phyloP scores from a whole-genome alignment of 495 filamentous ascomycete genomes.

The Jackrogersella minutella region DNA sequence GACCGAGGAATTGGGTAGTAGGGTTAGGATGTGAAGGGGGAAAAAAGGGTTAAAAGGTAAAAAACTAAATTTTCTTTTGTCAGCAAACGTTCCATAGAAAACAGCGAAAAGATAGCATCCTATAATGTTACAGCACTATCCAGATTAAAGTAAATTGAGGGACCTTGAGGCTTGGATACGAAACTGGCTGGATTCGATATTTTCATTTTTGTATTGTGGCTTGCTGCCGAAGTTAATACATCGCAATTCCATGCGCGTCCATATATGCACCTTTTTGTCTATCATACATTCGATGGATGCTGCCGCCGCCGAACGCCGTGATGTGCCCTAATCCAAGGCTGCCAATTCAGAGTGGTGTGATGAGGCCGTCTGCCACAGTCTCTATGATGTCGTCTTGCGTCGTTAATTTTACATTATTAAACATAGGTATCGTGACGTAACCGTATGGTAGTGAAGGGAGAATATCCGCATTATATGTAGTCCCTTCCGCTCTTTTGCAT shows the following conservation, averaged over 20 bases:
- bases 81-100: too few species aligned
- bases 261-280: slow-evolving; percentile 42
- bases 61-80: too few species aligned
- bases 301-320: slow-evolving; percentile 35
- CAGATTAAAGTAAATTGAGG: too few species aligned
- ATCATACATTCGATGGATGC: slow-evolving; percentile 44
- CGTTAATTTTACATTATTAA: slow-evolving; percentile 44
- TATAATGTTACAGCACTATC: too few species aligned
- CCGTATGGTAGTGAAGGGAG: slow-evolving; percentile 6
- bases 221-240: slow-evolving; percentile 27
- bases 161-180: too few species aligned
- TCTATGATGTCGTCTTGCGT: slow-evolving; percentile 26
- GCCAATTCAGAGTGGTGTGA: slow-evolving; percentile 44
- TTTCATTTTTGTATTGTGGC: slow-evolving; percentile 22
- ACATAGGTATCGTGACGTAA: slow-evolving; percentile 32
- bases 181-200: background rate
- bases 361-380: slow-evolving; percentile 28
- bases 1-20: too few species aligned
- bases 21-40: too few species aligned
- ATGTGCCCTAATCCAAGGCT: slow-evolving; percentile 34
- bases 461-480: slow-evolving; percentile 64
- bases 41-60: too few species aligned
- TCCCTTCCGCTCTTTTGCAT: slow-evolving; percentile 98
- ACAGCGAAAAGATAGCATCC: too few species aligned
- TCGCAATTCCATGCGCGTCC: slow-evolving; percentile 26